Evolutionary conservation across 2,329 filamentous ascomycete genomes (phyloP).

Genomic region (Hypoxylon sp.): DNA sequence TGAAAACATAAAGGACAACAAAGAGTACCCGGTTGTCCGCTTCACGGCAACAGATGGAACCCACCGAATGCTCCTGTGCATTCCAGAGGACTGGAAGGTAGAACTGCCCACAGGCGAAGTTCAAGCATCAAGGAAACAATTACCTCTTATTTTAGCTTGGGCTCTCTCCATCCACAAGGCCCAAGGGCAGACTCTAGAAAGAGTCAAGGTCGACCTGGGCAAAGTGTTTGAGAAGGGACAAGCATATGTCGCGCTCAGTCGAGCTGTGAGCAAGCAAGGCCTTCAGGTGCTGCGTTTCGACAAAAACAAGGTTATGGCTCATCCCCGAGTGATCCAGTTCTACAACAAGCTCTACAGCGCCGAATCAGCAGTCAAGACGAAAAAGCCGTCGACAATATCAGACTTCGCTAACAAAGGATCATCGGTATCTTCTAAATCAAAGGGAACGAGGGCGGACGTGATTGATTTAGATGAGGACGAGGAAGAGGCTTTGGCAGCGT

Average conservation of each 20-base stretch:
- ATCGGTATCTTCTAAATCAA: conserved; percentile 32
- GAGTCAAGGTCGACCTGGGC: conserved; percentile 94
- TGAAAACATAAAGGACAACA: conserved; percentile 63
- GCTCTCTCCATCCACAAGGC: conserved; percentile 98
- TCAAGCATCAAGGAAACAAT: conserved; percentile 85
- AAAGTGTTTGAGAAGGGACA: conserved; percentile 97
- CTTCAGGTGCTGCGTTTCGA: conserved; percentile 92
- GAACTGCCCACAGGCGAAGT: conserved; percentile 96
- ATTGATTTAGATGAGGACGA: conserved; percentile 63
- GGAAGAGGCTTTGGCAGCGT: conserved; percentile 64
- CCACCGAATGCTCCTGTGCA: conserved; percentile 81
- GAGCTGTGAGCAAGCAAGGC: conserved; percentile 88
- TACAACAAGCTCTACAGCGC: conserved; percentile 86
- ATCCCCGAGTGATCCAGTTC: conserved; percentile 86
- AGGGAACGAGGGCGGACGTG: conserved; percentile 27
- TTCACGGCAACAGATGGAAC: conserved; percentile 86
- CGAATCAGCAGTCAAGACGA: conserved; percentile 64
- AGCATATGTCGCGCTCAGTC: conserved; percentile 95
- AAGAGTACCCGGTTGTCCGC: conserved; percentile 84
- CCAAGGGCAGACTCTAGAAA: conserved; percentile 92
- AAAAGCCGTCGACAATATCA: conserved; percentile 55
- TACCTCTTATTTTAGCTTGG: conserved; percentile 95
- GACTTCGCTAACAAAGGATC: conserved; percentile 59
- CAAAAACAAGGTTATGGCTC: conserved; percentile 92
- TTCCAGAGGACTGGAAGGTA: conserved; percentile 94